Evolutionary conservation across 2,329 filamentous ascomycete genomes (phyloP).

Genomic region (Aspergillus oerlinghausenensis): DNA sequence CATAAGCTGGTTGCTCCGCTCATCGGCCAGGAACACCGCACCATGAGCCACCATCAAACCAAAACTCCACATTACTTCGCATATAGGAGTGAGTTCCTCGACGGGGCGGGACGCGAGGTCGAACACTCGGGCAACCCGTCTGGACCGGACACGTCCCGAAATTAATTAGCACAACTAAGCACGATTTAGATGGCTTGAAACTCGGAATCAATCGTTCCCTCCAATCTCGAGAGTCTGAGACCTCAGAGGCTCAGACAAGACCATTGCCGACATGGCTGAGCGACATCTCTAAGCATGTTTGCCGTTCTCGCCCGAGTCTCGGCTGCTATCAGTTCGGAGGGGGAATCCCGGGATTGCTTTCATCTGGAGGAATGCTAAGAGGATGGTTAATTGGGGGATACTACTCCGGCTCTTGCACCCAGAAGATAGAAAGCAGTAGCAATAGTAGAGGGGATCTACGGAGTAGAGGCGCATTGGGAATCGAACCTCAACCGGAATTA

Average conservation of each 20-base stretch:
- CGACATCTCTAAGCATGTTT: not conserved
- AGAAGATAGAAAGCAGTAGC: not conserved
- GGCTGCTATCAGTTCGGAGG: not conserved
- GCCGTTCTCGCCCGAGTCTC: not conserved
- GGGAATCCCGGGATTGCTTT: not conserved
- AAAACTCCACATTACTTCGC: not conserved
- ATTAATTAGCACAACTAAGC: not conserved
- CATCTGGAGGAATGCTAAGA: not conserved
- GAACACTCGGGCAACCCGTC: constrained; percentile 12
- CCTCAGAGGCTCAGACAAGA: not conserved
- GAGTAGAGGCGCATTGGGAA: not conserved
- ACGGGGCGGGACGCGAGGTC: constrained; percentile 14
- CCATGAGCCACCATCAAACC: too few species aligned
- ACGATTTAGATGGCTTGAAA: not conserved
- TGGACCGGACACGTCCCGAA: constrained; percentile 17
- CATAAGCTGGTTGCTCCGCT: not conserved
- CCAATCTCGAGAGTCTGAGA: not conserved
- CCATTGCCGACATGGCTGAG: not conserved
- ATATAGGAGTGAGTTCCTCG: not conserved
- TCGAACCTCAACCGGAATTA: constrained; percentile 8
- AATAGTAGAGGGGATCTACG: not conserved
- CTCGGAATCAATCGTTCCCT: not conserved
- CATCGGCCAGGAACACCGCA: not conserved
- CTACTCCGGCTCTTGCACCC: not conserved
- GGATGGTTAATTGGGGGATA: not conserved